Base-by-base conservation (phyloP, 139 green algal genomes). In the Spirogloea muscicola region DNA sequence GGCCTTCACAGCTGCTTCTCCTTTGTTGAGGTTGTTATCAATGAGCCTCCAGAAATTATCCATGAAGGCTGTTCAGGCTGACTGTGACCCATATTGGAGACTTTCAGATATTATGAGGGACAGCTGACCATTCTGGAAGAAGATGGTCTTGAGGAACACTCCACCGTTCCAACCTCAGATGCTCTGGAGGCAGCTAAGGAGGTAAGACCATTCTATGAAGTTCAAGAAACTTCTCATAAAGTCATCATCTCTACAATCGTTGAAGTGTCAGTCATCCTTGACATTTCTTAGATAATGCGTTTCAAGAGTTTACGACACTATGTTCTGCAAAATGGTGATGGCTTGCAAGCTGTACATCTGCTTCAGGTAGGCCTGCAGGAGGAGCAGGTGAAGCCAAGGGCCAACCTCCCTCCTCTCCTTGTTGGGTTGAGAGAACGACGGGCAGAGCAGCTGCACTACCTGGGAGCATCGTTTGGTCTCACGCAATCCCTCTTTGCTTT, bases 381-480 rank as follows among this genome's bases (percentile, higher is more conserved):
- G 1, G 93, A 98, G 84, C 49, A 83, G 61, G 43, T 98, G 9
- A 81, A 82, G 41, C 93, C 92, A 7, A 79, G 90, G 9, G 55
- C 72, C 7, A 84, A 84, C 0, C 89, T 98, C 76, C 92, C 93
- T 21, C 94, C 94, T 3, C 87, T 98, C 59, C 84, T 98, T 71
- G 68, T 89, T 33, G 80, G 79, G 48, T 74, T 97, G 43, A 64
- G 68, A 2, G 92, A 98, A 58, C 77, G 88, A 57, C 73, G 44
- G 2, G 87, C 92, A 1, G 92, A 96, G 85, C 74, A 75, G 1
- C 78, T 98, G 76, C 93, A 99, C 82, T 99, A 95, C 77, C 64
- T 98, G 39, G 94, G 92, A 25, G 84, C 88, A 6, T 94, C 94
- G n/a, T 98, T 91, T 82, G 94, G 94, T 2, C 84, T 98, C 6